Conservation (phyloP, 2,329 filamentous ascomycete genomes). For the Fusarium tjaetaba region DNA sequence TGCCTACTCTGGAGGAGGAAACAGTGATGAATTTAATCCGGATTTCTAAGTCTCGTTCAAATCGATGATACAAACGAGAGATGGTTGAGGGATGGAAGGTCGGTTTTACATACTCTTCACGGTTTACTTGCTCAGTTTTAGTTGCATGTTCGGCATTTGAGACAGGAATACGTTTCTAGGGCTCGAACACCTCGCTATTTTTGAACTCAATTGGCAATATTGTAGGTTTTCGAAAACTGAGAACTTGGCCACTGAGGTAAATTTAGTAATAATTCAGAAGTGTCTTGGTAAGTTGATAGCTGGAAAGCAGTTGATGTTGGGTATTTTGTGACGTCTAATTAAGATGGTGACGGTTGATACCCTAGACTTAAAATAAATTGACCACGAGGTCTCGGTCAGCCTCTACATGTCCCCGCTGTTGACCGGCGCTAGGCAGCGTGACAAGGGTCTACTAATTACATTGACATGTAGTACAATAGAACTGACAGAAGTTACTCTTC, state of each 20-base stretch:
- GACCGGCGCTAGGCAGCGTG: slow-evolving; percentile 17
- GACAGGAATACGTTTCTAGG: no score
- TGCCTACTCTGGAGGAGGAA: background rate
- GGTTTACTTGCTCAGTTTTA: background rate
- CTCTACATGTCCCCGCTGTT: slow-evolving; percentile 6
- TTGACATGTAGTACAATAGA: background rate
- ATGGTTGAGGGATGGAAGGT: background rate
- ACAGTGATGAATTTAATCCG: background rate
- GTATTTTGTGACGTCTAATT: background rate
- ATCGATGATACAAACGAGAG: background rate
- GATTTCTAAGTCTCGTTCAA: background rate
- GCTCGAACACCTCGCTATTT: background rate
- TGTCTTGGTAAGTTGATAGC: background rate
- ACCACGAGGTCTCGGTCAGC: slow-evolving; percentile 21
- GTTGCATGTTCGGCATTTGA: no score
- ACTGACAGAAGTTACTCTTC: background rate
- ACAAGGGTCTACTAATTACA: slow-evolving; percentile 9
- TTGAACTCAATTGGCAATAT: background rate
- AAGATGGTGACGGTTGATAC: slow-evolving; percentile 21
- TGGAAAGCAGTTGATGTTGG: background rate
- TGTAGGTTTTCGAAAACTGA: background rate
- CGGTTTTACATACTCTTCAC: fast-evolving
- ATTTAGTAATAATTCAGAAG: background rate
- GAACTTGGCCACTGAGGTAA: no score
- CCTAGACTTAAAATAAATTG: slow-evolving; percentile 16